Percentiles rank a stretch among this genome's conserved stretches.
These are phyloP conservation scores for Fragosphaeria purpurea DNA, from an alignment of 2,329 filamentous ascomycete species.

Conservation along the genomic window DNA sequence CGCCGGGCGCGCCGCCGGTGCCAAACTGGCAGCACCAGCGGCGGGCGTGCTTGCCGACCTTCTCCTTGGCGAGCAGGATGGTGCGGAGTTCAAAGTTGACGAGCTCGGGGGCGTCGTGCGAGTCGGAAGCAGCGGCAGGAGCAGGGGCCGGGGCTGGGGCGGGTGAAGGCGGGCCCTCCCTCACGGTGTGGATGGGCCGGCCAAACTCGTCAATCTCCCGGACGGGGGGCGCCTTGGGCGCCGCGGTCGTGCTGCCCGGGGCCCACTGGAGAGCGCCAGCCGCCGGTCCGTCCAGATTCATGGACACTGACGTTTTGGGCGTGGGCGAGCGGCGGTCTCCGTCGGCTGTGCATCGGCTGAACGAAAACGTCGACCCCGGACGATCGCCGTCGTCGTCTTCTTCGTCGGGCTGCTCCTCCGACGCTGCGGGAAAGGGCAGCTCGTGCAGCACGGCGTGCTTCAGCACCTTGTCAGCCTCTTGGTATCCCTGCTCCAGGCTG, in stretches of 20 bases:
- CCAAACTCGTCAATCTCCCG: too few species aligned
- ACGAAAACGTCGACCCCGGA: background rate
- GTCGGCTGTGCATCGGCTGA: too few species aligned
- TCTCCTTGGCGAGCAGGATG: constrained; percentile 9
- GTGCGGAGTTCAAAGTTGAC: constrained; percentile 8
- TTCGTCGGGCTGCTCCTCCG: background rate
- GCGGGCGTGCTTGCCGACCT: constrained; percentile 4
- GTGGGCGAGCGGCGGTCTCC: too few species aligned
- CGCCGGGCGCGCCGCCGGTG: background rate
- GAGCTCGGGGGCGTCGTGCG: background rate
- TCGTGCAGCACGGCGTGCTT: constrained; percentile 1
- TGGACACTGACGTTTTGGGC: too few species aligned
- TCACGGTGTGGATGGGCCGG: too few species aligned
- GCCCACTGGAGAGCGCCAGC: too few species aligned
- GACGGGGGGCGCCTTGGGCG: too few species aligned
- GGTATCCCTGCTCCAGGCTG: constrained; percentile 6
- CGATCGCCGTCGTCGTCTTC: background rate
- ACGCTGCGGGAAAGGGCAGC: background rate
- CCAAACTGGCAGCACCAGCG: constrained; percentile 13
- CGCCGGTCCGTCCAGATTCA: too few species aligned
- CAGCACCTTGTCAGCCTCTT: constrained; percentile 2
- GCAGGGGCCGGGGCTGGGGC: background rate
- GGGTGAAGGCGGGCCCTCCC: too few species aligned
- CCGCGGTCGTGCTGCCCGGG: too few species aligned
- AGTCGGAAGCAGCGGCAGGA: background rate